Conservation (phyloP, 202 grass and related monocot species). For the Hordeum pubiflorum region DNA sequence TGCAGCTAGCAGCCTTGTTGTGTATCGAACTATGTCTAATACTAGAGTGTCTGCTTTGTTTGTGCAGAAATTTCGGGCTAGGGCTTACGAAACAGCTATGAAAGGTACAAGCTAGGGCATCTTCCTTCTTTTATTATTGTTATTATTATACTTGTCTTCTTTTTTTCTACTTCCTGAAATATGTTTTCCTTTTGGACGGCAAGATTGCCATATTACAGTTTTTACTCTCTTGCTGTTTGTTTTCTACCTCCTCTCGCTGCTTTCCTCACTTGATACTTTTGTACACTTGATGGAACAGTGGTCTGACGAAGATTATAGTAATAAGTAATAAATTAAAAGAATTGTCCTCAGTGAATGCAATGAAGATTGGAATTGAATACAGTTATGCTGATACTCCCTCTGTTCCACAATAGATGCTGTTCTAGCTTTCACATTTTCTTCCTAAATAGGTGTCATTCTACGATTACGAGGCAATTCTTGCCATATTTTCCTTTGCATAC, state of each 20-base stretch:
- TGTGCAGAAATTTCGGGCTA: constrained; percentile 58
- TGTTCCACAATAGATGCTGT: not conserved
- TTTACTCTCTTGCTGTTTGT: not conserved
- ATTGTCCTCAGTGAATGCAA: not conserved
- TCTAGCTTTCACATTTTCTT: not conserved
- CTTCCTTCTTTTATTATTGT: not conserved
- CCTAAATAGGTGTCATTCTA: not conserved
- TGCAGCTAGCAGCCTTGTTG: not conserved
- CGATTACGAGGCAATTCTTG: not conserved
- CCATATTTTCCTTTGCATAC: not conserved
- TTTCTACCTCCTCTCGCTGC: not conserved
- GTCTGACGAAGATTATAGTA: not conserved
- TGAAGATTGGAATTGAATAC: not conserved
- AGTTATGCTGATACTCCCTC: not conserved
- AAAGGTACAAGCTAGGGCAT: constrained; percentile 35
- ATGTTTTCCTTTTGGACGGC: not conserved
- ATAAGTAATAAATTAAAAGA: not conserved
- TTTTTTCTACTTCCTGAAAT: not conserved
- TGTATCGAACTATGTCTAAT: not conserved
- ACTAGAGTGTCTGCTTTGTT: not conserved
- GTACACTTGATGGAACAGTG: not conserved
- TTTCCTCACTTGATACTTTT: not conserved
- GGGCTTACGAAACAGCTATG: constrained; percentile 31
- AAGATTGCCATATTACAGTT: not conserved
- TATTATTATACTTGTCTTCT: not conserved